Conservation (phyloP, 192 early-diverging fungal genomes). For the Physocladia obscura region DNA sequence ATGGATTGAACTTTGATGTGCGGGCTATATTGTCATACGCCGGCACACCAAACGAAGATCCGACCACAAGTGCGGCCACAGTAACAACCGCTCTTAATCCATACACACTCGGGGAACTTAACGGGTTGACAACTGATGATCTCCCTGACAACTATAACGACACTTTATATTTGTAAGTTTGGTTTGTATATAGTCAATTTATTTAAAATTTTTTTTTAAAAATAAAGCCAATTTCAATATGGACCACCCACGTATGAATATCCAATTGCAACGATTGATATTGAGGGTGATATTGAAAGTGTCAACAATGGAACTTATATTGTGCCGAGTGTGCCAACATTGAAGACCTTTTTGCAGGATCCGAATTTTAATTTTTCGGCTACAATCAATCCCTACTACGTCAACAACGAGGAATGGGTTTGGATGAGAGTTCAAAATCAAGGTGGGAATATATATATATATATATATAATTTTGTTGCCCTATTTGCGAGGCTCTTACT, state of each 20-base stretch:
- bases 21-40: conserved; percentile 8
- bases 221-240: neutral
- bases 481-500: neutral
- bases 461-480: too few species aligned
- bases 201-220: too few species aligned
- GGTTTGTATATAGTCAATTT: neutral
- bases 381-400: conserved; percentile 55
- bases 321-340: neutral
- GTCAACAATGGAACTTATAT: neutral
- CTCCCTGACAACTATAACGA: conserved; percentile 2
- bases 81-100: neutral
- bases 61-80: neutral
- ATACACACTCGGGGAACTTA: conserved; percentile 18
- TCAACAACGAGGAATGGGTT: conserved; percentile 61
- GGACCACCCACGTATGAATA: neutral
- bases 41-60: neutral
- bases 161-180: neutral
- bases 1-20: conserved; percentile 5
- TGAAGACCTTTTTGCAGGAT: neutral
- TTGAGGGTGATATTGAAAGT: neutral
- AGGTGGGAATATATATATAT: too few species aligned
- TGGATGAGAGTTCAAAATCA: conserved; percentile 71
- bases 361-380: neutral
- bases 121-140: neutral
- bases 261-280: neutral